Evolutionary conservation across 2,329 filamentous ascomycete species (phyloP), one percentile per base, ranked within the genome.

Genomic region (Colletotrichum nymphaeae): DNA sequence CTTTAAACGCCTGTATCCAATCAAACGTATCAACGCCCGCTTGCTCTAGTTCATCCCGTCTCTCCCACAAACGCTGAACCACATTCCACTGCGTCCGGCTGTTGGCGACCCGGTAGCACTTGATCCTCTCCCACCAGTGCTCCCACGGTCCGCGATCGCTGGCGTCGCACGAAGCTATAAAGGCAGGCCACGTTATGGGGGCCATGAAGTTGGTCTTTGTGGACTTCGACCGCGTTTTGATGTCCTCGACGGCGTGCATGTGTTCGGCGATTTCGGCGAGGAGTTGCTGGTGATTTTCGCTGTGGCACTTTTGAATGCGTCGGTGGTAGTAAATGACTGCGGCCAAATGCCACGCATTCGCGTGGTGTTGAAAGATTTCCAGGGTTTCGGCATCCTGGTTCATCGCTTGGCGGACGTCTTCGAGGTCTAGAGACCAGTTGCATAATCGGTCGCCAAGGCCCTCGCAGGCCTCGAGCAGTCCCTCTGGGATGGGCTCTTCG

Each of bases 91-190:
- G 60, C 37, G 59, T 69, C 19, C 49, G 32, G 24, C 56, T 57
- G 22, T 69, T 69, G 5, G 59, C 67, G 9, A 64, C 35, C 3
- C 37, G 67, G 32, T 69, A 69, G 16, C 35, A 42, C 16, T 7
- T 24, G 2, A 42, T 60, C 28, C 67, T 32, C 22, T 57, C 22
- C 66, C 66, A 63, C 66, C 66, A 69, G 28, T 22, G 24, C 46
- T 37, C 19, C 66, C 66, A 69, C 22, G 49, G 30, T 8, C 12
- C 24, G 3, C 58, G 66, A 22, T 28, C 16, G 22, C 12, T 11
- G 4, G 66, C 66, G 12, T 69, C 66, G 22, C 66, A 69, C 12
- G 66, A 69, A 5, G 66, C 66, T 30, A 69, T 49, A 16, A 69
- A 69, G 0, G 66, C 57, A 3, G 66, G 66, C 66, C 66, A 69